Evolutionary conservation across 148 eudicot genomes (phyloP).

Genomic region (Rhododendron kiyosumense): DNA sequence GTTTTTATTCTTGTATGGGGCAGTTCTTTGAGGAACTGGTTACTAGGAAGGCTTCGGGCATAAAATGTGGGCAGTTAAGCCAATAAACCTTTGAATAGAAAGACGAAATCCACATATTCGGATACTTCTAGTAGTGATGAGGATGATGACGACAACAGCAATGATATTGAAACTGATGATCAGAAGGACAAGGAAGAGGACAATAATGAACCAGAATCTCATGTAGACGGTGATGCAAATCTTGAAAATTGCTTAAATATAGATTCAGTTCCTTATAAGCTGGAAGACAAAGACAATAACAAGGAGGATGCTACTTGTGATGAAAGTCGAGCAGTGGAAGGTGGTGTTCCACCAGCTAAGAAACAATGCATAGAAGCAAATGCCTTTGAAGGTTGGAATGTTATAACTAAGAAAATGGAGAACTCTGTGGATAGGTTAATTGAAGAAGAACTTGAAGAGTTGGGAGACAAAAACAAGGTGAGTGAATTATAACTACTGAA

Average conservation of each 20-base stretch:
- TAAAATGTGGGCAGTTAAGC: constrained; percentile 18
- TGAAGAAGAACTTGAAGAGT: constrained; percentile 81
- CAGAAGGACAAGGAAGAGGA: constrained; percentile 20
- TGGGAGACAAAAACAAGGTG: constrained; percentile 81
- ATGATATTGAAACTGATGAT: constrained; percentile 21
- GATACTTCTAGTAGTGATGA: constrained; percentile 58
- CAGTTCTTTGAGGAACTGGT: constrained; percentile 82
- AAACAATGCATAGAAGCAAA: constrained; percentile 47
- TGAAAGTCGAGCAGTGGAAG: constrained; percentile 22
- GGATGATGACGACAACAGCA: constrained; percentile 35
- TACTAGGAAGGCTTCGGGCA: constrained; percentile 33
- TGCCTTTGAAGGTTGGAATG: constrained; percentile 21
- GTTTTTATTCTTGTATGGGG: neutral
- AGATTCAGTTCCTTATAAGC: constrained; percentile 14
- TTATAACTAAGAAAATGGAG: constrained; percentile 27
- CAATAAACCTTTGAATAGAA: constrained; percentile 53
- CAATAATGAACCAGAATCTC: constrained; percentile 21
- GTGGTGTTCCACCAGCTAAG: constrained; percentile 49
- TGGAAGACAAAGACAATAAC: constrained; percentile 17
- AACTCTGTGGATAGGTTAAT: constrained; percentile 78
- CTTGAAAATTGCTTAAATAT: constrained; percentile 14
- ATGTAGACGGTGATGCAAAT: constrained; percentile 20
- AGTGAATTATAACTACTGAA: constrained; percentile 14
- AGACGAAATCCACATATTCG: constrained; percentile 55
- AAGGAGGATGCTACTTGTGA: constrained; percentile 20